These are phyloP conservation scores for Myxozyma monticola DNA, from an alignment of 805 yeast genomes.

Conservation along the genomic window DNA sequence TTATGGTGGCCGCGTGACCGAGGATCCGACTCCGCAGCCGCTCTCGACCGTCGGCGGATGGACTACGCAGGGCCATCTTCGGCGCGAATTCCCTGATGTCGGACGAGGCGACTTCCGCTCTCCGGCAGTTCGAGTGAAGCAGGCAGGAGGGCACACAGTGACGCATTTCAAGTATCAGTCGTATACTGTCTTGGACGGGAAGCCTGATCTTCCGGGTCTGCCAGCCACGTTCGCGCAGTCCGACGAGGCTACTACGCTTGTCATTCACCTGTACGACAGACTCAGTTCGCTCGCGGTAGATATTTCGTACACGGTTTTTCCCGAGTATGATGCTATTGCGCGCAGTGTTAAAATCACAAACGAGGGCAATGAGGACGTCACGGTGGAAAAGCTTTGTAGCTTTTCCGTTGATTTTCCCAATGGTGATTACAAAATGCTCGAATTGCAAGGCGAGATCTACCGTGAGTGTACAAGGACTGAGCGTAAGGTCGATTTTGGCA, in stretches of 20 bases:
- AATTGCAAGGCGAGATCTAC: slow-evolving; percentile 1
- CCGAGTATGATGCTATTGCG: slow-evolving; percentile 2
- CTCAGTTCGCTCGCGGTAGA: neutral
- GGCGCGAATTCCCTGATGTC: slow-evolving; percentile 1
- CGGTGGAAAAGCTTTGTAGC: neutral
- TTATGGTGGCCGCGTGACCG: slow-evolving; percentile 1
- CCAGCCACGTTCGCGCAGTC: neutral
- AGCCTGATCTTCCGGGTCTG: slow-evolving; percentile 1
- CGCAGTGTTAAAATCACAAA: neutral
- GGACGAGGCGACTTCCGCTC: slow-evolving; percentile 7
- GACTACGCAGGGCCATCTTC: neutral
- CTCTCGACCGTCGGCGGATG: neutral
- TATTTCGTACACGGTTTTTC: neutral
- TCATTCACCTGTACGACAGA: neutral
- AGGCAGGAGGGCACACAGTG: neutral
- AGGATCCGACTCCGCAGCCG: neutral
- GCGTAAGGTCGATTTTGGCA: neutral
- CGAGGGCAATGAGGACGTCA: neutral
- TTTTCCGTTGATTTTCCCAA: slow-evolving; percentile 1
- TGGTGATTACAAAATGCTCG: neutral
- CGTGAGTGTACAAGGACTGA: neutral
- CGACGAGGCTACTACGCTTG: neutral
- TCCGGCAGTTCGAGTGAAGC: slow-evolving; percentile 1
- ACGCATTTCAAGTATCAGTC: neutral
- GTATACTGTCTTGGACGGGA: slow-evolving; percentile 1